Evolutionary conservation across 148 eudicot genomes (phyloP), one percentile per base, ranked within the genome.

Genomic region (Fagopyrum tataricum): DNA sequence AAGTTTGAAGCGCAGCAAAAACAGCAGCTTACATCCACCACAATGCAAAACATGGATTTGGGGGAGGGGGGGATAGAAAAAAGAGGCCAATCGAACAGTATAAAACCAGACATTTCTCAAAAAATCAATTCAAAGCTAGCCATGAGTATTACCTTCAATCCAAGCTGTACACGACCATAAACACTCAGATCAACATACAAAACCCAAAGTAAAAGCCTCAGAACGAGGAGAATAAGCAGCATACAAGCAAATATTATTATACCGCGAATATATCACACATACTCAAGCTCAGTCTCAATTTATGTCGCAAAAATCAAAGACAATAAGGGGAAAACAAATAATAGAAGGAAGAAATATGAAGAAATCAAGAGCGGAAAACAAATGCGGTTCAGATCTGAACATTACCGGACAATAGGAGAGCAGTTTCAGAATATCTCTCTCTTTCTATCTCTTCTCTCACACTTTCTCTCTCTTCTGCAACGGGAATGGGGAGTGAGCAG

Each of bases 401-500:
- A 64, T 64, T 64, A 64, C 69, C 69, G 44, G 11, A 61, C 41
- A 61, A 26, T 24, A 24, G 6, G 67, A 61, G 67, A 64, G 69
- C 43, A 7, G 69, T 64, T 64, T 18, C 69, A 39, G 69, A 39
- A 31, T 37, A 6, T 56, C 31, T 56, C 58, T 13, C 58, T 15
- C n/a, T 52, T 13, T 13, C 49, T 46, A 10, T 46, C 49, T 46
- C 49, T 46, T 46, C 49, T 46, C 49, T 31, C 37, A 31, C 37
- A 31, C 51, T 17, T 17, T 59, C 66, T 64, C 69, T 64, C 69
- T 64, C 69, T 64, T 64, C 69, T 37, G 69, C 69, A 64, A 64
- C 69, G 69, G 69, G 69, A 64, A 64, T 42, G 37, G 69, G 69
- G 69, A 64, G 69, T 64, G 69, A 64, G 69, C 43, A 37, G 69